Percentiles rank a stretch among this genome's conserved stretches.
phyloP scores from a whole-genome alignment of 2,329 filamentous ascomycete species.

The Diaporthe australafricana region DNA sequence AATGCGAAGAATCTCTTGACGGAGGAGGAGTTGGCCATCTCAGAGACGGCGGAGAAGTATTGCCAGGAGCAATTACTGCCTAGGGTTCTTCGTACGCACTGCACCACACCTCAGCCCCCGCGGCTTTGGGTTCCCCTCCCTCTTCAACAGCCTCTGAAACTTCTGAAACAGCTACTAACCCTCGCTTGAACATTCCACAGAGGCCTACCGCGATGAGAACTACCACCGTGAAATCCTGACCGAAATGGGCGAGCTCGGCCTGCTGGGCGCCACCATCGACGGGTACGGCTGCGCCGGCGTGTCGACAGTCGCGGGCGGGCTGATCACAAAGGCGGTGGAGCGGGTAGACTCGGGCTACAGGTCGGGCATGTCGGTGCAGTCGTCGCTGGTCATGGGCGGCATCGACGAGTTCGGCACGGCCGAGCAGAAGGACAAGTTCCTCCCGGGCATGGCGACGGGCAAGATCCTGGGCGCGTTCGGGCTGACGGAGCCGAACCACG shows the following conservation, averaged over 20 bases:
- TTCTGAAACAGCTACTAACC: conserved; percentile 1
- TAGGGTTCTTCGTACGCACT: conserved; percentile 80
- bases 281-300: conserved; percentile 87
- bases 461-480: conserved; percentile 85
- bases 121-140: neutral
- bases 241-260: conserved; percentile 88
- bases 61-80: conserved; percentile 92
- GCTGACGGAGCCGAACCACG: conserved; percentile 89
- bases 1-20: conserved; percentile 80
- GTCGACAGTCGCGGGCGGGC: conserved; percentile 81
- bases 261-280: conserved; percentile 84
- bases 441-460: conserved; percentile 82
- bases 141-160: neutral
- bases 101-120: neutral
- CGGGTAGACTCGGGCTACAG: conserved; percentile 88
- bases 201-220: conserved; percentile 77
- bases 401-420: conserved; percentile 85
- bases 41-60: conserved; percentile 91
- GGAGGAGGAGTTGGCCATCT: conserved; percentile 90
- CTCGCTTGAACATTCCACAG: conserved; percentile 37
- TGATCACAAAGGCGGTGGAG: conserved; percentile 89
- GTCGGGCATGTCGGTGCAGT: conserved; percentile 89
- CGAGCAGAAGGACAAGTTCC: conserved; percentile 83
- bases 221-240: conserved; percentile 83
- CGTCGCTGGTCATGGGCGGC: conserved; percentile 85